Base-by-base conservation (phyloP, 177 flowering plant genomes). In the Telopea speciosissima region DNA sequence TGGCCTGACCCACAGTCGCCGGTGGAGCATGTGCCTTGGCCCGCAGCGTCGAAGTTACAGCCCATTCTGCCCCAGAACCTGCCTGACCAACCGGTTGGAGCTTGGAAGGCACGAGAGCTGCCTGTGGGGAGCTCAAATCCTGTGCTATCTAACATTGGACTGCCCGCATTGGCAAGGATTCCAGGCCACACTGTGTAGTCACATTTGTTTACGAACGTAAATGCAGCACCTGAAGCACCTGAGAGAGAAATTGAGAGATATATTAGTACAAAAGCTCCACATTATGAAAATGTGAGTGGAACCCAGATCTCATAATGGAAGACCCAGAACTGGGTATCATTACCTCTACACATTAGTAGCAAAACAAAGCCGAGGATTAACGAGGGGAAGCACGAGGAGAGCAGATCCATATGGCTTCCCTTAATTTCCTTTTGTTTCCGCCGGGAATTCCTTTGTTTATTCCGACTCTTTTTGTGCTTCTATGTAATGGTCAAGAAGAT, bases 161-260 rank as follows among this genome's bases (percentile, higher is more conserved):
- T 83, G 61, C 88, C 88, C 1, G 90, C 85, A 68, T 82, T 88
- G 10, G 93, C 84, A 0, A 89, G 83, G 62, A 91, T 83, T 42
- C 95, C 95, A 0, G 95, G 95, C 97, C 97, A 91, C 0, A 90
- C 87, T 0, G 90, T 87, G 89, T 80, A 84, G 11, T 78, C 86
- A 68, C 95, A 91, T 62, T 75, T 85, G 90, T 91, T 91, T 8
- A 80, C 76, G 67, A 91, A 84, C 10, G 90, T 89, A 71, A 91
- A 91, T 59, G 87, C 80, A 1, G 91, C 80, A 9, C 77, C 84
- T 1, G 68, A 71, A 4, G 70, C 85, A 70, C 81, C 89, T 83
- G 84, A 17, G 52, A 70, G 61, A 8, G 58, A 14, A 19, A 14
- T 0, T 0, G 3, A 19, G 0, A 52, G 17, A 19, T 52, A 1